Evolutionary conservation across 208 protist genomes (phyloP).

Genomic region (Leishmania braziliensis): DNA sequence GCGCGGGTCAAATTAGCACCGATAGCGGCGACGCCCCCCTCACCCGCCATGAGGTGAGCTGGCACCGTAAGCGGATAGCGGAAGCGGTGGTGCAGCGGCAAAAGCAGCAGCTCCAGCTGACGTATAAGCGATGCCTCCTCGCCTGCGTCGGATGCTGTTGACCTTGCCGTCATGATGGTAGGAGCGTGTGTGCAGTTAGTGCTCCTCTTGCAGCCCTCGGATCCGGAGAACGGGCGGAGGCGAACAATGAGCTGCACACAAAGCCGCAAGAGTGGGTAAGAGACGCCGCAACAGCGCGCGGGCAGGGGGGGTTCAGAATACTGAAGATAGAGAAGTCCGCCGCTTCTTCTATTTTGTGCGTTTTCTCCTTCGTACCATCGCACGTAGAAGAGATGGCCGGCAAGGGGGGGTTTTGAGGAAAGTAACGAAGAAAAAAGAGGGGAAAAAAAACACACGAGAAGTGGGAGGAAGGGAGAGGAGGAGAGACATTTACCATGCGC

Average conservation of each 20-base stretch:
- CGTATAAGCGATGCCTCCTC: conserved; percentile 31
- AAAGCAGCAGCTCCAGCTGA: conserved; percentile 58
- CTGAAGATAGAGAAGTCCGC: not conserved
- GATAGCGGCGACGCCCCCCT: not conserved
- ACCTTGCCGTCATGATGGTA: conserved; percentile 10
- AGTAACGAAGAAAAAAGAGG: not conserved
- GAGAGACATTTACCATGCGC: not conserved
- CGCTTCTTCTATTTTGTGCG: not conserved
- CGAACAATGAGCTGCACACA: not conserved
- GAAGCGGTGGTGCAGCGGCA: conserved; percentile 45
- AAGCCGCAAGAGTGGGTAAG: not conserved
- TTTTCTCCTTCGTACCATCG: not conserved
- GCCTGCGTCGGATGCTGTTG: not conserved
- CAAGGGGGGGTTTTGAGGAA: not conserved
- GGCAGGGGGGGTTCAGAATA: not conserved
- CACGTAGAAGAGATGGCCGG: not conserved
- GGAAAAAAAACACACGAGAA: not conserved
- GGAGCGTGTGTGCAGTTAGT: not conserved
- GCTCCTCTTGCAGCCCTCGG: not conserved
- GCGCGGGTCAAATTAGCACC: not conserved
- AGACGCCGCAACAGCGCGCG: not conserved
- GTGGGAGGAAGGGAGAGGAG: not conserved
- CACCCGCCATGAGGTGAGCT: conserved; percentile 12
- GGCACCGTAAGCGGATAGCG: conserved; percentile 50
- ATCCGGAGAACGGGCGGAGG: not conserved